These are phyloP conservation scores for Psilocybe cyanescens DNA, from an alignment of 768 basidiomycete genomes.

Conservation along the genomic window DNA sequence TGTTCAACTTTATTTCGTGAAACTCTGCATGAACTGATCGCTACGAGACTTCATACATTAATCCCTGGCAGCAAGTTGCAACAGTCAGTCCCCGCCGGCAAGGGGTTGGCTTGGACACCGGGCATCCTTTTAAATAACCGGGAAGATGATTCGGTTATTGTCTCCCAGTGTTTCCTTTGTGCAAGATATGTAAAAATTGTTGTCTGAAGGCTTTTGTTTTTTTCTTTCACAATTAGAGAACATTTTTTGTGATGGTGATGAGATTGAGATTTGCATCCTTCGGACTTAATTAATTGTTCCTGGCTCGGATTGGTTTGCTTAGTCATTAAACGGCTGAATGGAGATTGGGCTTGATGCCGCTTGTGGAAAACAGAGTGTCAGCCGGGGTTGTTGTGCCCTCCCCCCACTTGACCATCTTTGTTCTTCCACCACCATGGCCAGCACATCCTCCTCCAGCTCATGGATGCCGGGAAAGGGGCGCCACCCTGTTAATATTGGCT, in stretches of 20 bases:
- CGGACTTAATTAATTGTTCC: conserved; percentile 9
- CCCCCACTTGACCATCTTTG: not conserved
- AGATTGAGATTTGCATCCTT: not conserved
- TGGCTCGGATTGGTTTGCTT: not conserved
- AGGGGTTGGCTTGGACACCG: too few relatives aligned
- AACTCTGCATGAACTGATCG: too few relatives aligned
- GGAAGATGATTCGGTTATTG: too few relatives aligned
- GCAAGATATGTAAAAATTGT: not conserved
- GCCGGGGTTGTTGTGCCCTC: conserved; percentile 10
- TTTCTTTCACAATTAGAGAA: conserved; percentile 1
- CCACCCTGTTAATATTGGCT: conserved; percentile 29
- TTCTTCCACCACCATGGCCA: conserved; percentile 41
- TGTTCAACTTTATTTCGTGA: too few relatives aligned
- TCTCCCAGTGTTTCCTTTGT: too few relatives aligned
- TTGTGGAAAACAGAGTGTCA: conserved; percentile 12
- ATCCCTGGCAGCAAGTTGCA: too few relatives aligned
- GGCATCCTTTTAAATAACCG: too few relatives aligned
- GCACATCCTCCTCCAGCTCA: conserved; percentile 28
- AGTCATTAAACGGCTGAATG: conserved; percentile 1
- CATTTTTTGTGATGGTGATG: not conserved
- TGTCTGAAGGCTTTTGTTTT: not conserved
- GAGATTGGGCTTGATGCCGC: conserved; percentile 4
- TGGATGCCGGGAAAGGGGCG: conserved; percentile 52
- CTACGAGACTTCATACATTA: too few relatives aligned
- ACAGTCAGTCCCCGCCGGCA: too few relatives aligned